Evolutionary conservation across 768 basidiomycete genomes (phyloP), one percentile per base, ranked within the genome.

Genomic region (Pisolithus marmoratus): DNA sequence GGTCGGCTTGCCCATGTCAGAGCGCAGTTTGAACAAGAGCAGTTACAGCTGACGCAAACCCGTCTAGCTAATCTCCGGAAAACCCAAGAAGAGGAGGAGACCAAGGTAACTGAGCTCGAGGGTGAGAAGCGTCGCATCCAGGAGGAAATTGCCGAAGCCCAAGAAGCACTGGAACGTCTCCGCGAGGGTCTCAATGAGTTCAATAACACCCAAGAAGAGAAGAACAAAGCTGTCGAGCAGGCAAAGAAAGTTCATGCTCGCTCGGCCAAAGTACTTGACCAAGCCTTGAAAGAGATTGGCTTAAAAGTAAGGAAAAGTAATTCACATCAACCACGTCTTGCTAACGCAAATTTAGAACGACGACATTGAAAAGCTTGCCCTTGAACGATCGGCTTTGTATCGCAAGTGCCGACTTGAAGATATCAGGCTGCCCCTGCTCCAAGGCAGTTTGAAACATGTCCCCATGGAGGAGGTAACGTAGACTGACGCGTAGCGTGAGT

Each of bases 371-470:
- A 91, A 90, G 63, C 70, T 87, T 24, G 85, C 84, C 0, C 75
- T 91, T 43, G 94, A 97, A 62, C 77, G 95, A 22, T 90, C 92
- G 22, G 74, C 85, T 0, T 79, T 90, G 43, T 98, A 97, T 65
- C 82, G 94, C 15, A 90, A 90, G 62, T 97, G 95, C 69, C 82
- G 93, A 56, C 75, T 99, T 41, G 96, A 99, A 56, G 94, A 96
- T 60, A 87, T 97, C 58, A 79, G 79, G 53, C 67, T 99, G 17
- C 94, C 95, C 0, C 72, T 98, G 12, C 58, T 76, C 14, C 66
- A 78, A 50, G 96, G 95, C 6, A 79, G 82, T 61, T 71, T 98
- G 50, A 85, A 82, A 66, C 81, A 89, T 58, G 90, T 98, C 2
- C 90, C 95, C 0, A 89, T 98, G 82, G 94, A 97, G 63, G 96